These are phyloP conservation scores for Rhizopogon vinicolor DNA, from an alignment of 768 basidiomycete genomes.

Conservation along the genomic window DNA sequence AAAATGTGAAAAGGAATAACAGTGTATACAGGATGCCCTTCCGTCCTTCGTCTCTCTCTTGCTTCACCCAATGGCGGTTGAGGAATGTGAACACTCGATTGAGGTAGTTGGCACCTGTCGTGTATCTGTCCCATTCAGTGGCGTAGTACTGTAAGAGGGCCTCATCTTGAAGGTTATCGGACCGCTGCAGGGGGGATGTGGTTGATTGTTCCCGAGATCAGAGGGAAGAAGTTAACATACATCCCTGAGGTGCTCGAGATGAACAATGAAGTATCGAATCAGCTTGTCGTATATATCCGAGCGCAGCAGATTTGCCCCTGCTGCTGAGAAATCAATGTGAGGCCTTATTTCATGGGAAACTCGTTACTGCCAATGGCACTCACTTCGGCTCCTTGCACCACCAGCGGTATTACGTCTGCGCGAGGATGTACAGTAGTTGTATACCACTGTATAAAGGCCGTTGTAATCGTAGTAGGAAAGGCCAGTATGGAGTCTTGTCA, in stretches of 20 bases:
- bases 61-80: slow-evolving; percentile 98
- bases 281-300: slow-evolving; percentile 96
- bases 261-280: slow-evolving; percentile 82
- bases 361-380: slow-evolving; percentile 25
- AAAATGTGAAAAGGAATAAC: slow-evolving; percentile 24
- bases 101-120: slow-evolving; percentile 95
- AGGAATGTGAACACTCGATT: slow-evolving; percentile 97
- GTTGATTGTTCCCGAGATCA: neutral
- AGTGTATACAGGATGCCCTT: slow-evolving; percentile 98
- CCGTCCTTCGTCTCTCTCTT: slow-evolving; percentile 95
- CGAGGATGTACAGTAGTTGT: slow-evolving; percentile 96
- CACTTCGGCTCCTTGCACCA: slow-evolving; percentile 50
- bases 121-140: slow-evolving; percentile 92
- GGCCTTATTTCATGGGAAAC: slow-evolving; percentile 5
- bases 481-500: slow-evolving; percentile 86
- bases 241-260: slow-evolving; percentile 65
- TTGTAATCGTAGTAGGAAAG: slow-evolving; percentile 89
- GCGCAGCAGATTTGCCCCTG: slow-evolving; percentile 94
- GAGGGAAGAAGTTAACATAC: slow-evolving; percentile 37
- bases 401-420: slow-evolving; percentile 58
- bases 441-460: slow-evolving; percentile 86
- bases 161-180: slow-evolving; percentile 81
- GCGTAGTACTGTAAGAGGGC: slow-evolving; percentile 89
- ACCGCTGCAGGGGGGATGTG: slow-evolving; percentile 44
- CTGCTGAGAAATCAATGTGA: slow-evolving; percentile 31